phyloP scores from a whole-genome alignment of 2,329 filamentous ascomycete species.

The Colletotrichum gloeosporioides region DNA sequence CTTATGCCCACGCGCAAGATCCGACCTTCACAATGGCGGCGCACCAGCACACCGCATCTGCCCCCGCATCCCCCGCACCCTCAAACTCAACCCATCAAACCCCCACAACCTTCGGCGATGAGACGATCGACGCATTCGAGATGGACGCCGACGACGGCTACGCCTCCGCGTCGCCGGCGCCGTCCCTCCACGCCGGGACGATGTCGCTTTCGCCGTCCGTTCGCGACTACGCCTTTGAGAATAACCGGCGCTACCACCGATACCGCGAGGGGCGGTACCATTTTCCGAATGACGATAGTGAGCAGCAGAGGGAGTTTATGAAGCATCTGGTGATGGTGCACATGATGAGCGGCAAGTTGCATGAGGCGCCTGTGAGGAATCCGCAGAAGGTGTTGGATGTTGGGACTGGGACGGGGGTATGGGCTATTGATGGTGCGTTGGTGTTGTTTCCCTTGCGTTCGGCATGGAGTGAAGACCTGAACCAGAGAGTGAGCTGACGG shows the following conservation, averaged over 20 bases:
- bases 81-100: not conserved
- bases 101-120: not conserved
- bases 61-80: not conserved
- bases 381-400: slow-evolving; percentile 47
- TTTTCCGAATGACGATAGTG: slow-evolving; percentile 49
- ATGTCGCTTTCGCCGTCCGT: slow-evolving; percentile 38
- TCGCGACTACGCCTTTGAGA: slow-evolving; percentile 45
- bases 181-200: slow-evolving; percentile 20
- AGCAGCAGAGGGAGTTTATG: slow-evolving; percentile 44
- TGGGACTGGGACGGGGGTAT: slow-evolving; percentile 56
- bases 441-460: not conserved
- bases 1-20: not conserved
- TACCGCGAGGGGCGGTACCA: slow-evolving; percentile 46
- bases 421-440: slow-evolving; percentile 64
- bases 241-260: slow-evolving; percentile 46
- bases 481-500: not conserved
- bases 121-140: not conserved
- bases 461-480: not conserved
- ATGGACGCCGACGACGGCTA: slow-evolving; percentile 11
- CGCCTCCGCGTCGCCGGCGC: slow-evolving; percentile 22
- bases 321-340: slow-evolving; percentile 42
- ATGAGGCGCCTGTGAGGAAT: slow-evolving; percentile 45
- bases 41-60: not conserved
- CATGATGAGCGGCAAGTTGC: slow-evolving; percentile 42
- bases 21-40: not conserved